Percentiles rank a stretch among this genome's conserved stretches.
Conservation (phyloP, 306 rosid species). For the Ochetophila trinervis region DNA sequence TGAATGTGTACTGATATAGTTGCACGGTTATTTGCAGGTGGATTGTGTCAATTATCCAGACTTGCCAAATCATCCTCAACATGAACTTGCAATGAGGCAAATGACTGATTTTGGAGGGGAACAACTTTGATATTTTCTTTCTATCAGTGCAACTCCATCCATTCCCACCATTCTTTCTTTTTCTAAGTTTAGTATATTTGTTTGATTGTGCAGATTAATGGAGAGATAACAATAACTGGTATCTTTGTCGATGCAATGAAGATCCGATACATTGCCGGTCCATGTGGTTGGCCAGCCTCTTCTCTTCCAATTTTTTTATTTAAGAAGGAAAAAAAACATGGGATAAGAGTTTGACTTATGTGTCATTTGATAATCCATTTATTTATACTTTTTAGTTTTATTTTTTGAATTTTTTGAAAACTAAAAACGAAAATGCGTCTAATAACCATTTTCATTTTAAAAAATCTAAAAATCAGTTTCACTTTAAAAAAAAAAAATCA, state of each 20-base stretch:
- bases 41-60: conserved; percentile 85
- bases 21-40: conserved; percentile 49
- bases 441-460: no score
- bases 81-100: conserved; percentile 81
- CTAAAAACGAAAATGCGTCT: no score
- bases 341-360: no score
- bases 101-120: conserved; percentile 97
- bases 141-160: background rate
- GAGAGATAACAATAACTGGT: conserved; percentile 56
- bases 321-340: no score
- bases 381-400: no score
- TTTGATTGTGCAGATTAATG: conserved; percentile 61
- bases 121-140: conserved; percentile 1
- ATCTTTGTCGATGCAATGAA: conserved; percentile 79
- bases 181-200: background rate
- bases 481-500: no score
- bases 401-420: no score
- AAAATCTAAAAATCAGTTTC: no score
- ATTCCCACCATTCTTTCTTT: background rate
- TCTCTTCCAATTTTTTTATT: no score
- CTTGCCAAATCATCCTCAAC: conserved; percentile 83
- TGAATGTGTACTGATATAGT: conserved; percentile 22
- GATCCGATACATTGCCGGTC: conserved; percentile 62
- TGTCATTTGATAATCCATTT: no score
- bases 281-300: no score